phyloP scores from a whole-genome alignment of 2,329 filamentous ascomycete species.

The Seiridium cupressi region DNA sequence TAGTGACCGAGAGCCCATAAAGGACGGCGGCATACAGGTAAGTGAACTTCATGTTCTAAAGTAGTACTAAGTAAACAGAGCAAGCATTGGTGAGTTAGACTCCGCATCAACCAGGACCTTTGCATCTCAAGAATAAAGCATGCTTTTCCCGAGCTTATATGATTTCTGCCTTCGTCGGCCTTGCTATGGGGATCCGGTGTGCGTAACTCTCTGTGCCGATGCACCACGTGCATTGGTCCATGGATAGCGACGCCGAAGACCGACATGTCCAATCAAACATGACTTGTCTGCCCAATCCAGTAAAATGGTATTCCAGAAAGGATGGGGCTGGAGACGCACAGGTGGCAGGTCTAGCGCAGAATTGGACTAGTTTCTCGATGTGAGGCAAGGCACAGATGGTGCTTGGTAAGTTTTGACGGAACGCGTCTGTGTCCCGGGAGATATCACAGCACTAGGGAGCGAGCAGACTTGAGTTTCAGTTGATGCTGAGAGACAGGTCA shows the following conservation, averaged over 20 bases:
- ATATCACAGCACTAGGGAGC: not conserved
- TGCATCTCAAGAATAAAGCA: not conserved
- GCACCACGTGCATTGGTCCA: not conserved
- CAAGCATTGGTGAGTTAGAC: not conserved
- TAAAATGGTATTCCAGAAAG: not conserved
- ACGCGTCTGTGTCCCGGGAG: not conserved
- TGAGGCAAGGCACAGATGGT: not conserved
- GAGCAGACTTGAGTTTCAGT: conserved; percentile 1
- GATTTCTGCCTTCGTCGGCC: not conserved
- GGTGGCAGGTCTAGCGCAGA: not conserved
- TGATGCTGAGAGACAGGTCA: not conserved
- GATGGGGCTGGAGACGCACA: not conserved
- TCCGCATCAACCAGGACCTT: not conserved
- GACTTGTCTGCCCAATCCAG: not conserved
- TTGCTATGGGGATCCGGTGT: not conserved
- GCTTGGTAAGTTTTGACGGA: not conserved
- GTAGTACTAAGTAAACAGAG: not conserved
- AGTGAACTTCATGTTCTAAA: not conserved
- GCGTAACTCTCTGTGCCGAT: not conserved
- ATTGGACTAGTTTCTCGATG: too few relatives aligned
- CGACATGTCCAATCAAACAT: not conserved
- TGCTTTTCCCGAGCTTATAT: not conserved
- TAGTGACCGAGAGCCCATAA: not conserved
- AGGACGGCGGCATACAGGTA: not conserved
- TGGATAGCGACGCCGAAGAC: not conserved